phyloP scores from a whole-genome alignment of 371 early-diverging fungal species.

The Dichotomocladium elegans region DNA sequence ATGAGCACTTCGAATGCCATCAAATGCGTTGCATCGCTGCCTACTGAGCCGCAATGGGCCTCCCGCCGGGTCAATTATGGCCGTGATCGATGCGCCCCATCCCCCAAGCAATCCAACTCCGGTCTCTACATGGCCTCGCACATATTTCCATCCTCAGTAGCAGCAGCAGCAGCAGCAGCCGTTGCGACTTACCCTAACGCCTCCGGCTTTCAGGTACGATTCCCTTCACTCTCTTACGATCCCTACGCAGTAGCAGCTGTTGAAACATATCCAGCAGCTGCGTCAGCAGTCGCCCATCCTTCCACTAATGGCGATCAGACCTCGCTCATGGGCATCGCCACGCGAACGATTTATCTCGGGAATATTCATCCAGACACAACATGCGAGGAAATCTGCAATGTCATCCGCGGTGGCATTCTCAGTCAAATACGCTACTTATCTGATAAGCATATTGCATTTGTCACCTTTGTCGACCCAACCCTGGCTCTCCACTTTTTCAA shows the following conservation, averaged over 20 bases:
- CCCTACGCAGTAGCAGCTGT: constrained; percentile 24
- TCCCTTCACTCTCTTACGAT: constrained; percentile 22
- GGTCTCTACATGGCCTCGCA: not conserved
- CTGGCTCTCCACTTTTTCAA: constrained; percentile 59
- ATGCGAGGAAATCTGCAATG: constrained; percentile 79
- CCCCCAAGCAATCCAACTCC: constrained; percentile 3
- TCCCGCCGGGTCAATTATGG: constrained; percentile 68
- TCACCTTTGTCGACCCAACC: constrained; percentile 74
- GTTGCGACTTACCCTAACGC: constrained; percentile 9
- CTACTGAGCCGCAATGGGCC: constrained; percentile 50
- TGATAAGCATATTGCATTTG: constrained; percentile 80
- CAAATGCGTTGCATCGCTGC: constrained; percentile 61
- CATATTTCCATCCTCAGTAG: constrained; percentile 1
- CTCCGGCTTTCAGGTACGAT: constrained; percentile 20
- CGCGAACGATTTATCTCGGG: constrained; percentile 79
- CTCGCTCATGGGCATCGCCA: constrained; percentile 24
- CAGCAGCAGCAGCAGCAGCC: no score
- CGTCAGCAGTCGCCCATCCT: constrained; percentile 5
- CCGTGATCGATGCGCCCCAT: constrained; percentile 71
- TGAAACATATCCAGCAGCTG: constrained; percentile 17
- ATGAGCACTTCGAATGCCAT: constrained; percentile 64
- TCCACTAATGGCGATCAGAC: constrained; percentile 15
- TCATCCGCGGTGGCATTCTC: constrained; percentile 80
- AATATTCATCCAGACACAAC: constrained; percentile 70
- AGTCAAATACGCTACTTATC: constrained; percentile 68